Evolutionary conservation across 768 basidiomycete genomes (phyloP).

Genomic region (Calocybe cyanea): DNA sequence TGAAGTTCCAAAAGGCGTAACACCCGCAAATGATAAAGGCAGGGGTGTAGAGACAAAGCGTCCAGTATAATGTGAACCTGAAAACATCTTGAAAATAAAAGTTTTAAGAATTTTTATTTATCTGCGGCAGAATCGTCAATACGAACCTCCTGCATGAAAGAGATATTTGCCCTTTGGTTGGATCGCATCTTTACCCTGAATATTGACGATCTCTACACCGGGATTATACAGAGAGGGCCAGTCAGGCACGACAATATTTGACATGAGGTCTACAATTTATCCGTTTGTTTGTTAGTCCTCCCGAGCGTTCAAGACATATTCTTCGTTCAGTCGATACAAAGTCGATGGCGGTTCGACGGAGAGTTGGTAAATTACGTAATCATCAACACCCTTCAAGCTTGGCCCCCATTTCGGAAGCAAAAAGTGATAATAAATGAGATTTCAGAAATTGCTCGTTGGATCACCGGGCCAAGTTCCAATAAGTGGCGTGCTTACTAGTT

Average conservation of each 20-base stretch:
- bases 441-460: too few species aligned
- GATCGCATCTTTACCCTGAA: constrained; percentile 33
- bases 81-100: constrained; percentile 37
- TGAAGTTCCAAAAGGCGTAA: constrained; percentile 51
- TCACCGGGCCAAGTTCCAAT: too few species aligned
- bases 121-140: not conserved
- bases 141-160: constrained; percentile 33
- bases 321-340: too few species aligned
- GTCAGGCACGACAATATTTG: constrained; percentile 11
- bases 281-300: too few species aligned
- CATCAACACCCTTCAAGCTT: too few species aligned
- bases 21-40: constrained; percentile 44
- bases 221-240: constrained; percentile 54
- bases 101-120: not conserved
- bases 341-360: too few species aligned
- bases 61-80: constrained; percentile 53
- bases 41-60: constrained; percentile 45
- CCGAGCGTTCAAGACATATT: too few species aligned
- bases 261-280: too few species aligned
- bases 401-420: too few species aligned
- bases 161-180: constrained; percentile 43
- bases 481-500: too few species aligned
- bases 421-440: too few species aligned
- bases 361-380: too few species aligned
- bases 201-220: constrained; percentile 43